Percentiles rank a stretch among this genome's conserved stretches.
phyloP scores from a whole-genome alignment of 257 asterid species.

The Nicotiana otophora region DNA sequence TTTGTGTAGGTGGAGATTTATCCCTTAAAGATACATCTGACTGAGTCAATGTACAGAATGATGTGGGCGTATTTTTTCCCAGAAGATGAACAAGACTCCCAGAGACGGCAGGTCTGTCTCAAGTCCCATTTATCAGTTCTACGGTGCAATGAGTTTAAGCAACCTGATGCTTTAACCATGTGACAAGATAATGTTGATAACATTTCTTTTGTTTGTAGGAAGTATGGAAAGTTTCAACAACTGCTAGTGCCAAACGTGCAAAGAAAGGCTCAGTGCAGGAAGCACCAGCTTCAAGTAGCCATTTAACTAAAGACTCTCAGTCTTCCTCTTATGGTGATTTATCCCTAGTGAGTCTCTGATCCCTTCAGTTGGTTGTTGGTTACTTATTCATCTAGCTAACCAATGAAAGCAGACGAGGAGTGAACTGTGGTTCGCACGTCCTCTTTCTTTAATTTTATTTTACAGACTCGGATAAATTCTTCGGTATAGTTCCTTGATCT shows the following conservation, averaged over 20 bases:
- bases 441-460: background rate
- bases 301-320: slow-evolving; percentile 55
- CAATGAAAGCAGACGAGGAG: background rate
- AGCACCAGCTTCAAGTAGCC: slow-evolving; percentile 37
- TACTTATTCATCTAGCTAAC: slow-evolving; percentile 4
- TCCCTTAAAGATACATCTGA: slow-evolving; percentile 92
- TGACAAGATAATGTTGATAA: background rate
- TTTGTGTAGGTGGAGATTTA: slow-evolving; percentile 85
- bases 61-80: slow-evolving; percentile 99
- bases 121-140: slow-evolving; percentile 15
- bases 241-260: slow-evolving; percentile 83
- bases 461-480: background rate
- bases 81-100: slow-evolving; percentile 98
- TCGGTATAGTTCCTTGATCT: background rate
- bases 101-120: slow-evolving; percentile 81
- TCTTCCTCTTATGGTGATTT: slow-evolving; percentile 41
- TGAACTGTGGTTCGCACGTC: background rate
- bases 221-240: slow-evolving; percentile 94
- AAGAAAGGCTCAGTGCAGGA: slow-evolving; percentile 71
- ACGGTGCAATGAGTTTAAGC: background rate
- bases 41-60: slow-evolving; percentile 86
- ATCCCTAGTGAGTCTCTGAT: slow-evolving; percentile 64
- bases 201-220: slow-evolving; percentile 46
- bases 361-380: background rate
- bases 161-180: background rate